Conservation (phyloP, 371 early-diverging fungal genomes). For the Actinomortierella wolfii region DNA sequence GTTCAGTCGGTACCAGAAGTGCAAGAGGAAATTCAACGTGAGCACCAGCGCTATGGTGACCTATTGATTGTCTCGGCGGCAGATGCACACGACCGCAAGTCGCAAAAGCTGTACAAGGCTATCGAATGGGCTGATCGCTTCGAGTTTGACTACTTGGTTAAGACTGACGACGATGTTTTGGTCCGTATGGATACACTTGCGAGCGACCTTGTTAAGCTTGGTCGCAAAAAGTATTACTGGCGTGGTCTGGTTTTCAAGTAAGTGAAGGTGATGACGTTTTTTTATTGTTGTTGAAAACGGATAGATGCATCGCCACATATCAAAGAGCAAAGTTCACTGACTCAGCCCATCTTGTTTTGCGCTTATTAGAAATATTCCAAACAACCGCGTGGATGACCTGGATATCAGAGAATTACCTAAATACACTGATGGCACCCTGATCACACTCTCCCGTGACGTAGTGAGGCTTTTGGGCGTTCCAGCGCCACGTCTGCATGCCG, state of each 20-base stretch:
- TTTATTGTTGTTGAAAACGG: slow-evolving; percentile 28
- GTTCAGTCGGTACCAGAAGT: slow-evolving; percentile 40
- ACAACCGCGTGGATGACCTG: slow-evolving; percentile 47
- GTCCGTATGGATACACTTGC: slow-evolving; percentile 41
- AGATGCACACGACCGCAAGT: slow-evolving; percentile 56
- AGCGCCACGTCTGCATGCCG: slow-evolving; percentile 59
- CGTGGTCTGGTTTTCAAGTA: slow-evolving; percentile 64
- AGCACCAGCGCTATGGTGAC: slow-evolving; percentile 51
- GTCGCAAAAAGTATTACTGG: slow-evolving; percentile 37
- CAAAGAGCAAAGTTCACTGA: not conserved
- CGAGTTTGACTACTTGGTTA: slow-evolving; percentile 57
- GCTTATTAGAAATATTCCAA: slow-evolving; percentile 58
- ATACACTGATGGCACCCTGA: slow-evolving; percentile 64
- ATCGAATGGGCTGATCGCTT: slow-evolving; percentile 61
- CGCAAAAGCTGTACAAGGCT: slow-evolving; percentile 56
- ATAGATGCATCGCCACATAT: not conserved
- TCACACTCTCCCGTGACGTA: slow-evolving; percentile 61
- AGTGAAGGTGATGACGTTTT: slow-evolving; percentile 40
- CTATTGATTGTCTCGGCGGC: slow-evolving; percentile 52
- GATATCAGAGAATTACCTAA: slow-evolving; percentile 42
- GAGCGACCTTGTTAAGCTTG: slow-evolving; percentile 38
- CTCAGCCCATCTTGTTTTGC: no score
- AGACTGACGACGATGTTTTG: slow-evolving; percentile 45
- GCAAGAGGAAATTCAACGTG: slow-evolving; percentile 49
- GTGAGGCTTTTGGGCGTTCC: slow-evolving; percentile 56